phyloP scores from a whole-genome alignment of 805 yeast species.

The Kazachstania kunashirensis region DNA sequence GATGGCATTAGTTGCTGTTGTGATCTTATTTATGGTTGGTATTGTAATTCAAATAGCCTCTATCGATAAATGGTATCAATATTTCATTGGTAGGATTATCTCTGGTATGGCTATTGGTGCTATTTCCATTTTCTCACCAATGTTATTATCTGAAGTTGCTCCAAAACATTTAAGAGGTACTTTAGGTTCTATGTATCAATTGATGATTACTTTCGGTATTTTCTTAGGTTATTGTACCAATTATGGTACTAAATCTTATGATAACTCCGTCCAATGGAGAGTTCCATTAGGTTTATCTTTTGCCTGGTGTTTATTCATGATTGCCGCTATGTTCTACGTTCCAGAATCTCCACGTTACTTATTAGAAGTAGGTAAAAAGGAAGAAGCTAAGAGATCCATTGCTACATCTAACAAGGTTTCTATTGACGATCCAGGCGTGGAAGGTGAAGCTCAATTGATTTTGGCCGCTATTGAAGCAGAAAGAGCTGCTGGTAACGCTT shows the following conservation, averaged over 20 bases:
- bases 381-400: constrained; percentile 46
- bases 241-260: constrained; percentile 49
- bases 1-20: constrained; percentile 51
- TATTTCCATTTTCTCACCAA: constrained; percentile 64
- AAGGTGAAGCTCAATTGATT: constrained; percentile 41
- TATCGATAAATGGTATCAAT: constrained; percentile 45
- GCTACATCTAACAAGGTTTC: constrained; percentile 42
- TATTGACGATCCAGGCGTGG: constrained; percentile 38
- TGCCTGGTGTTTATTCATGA: constrained; percentile 34
- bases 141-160: constrained; percentile 45
- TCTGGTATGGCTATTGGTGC: constrained; percentile 74
- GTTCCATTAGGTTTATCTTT: constrained; percentile 52
- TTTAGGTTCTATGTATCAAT: constrained; percentile 36
- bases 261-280: constrained; percentile 71
- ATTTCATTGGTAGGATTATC: constrained; percentile 54
- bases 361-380: constrained; percentile 41
- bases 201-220: constrained; percentile 61
- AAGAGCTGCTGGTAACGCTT: constrained; percentile 46
- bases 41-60: constrained; percentile 50
- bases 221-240: constrained; percentile 67
- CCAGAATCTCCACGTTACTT: constrained; percentile 68
- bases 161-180: constrained; percentile 38
- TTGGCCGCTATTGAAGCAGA: constrained; percentile 49
- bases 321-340: constrained; percentile 37
- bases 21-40: constrained; percentile 51